Base-by-base conservation (phyloP, 2,329 filamentous ascomycete genomes). In the Fusarium cicatricum region DNA sequence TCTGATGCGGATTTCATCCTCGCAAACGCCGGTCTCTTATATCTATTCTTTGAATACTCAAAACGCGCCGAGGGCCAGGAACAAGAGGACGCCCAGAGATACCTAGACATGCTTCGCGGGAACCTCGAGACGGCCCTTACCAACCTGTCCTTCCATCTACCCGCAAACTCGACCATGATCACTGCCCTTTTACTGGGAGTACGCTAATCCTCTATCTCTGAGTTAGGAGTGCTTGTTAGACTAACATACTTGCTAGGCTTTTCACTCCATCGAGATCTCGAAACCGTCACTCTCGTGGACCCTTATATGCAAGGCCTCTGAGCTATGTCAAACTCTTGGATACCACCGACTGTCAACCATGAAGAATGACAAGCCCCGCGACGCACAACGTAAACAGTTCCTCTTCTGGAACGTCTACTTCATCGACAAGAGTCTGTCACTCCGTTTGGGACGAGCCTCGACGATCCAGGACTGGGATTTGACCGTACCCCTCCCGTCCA, bases 341-440 rank as follows among this genome's bases (percentile, higher is more conserved):
- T 72, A 72, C 17, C 70, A 73, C 45, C 59, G 71, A 8, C 37
- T 58, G 31, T 67, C 64, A 11, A 62, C 64, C 7, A 65, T 66
- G 57, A 70, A 68, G 19, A 63, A 64, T 10, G 64, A 67, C 9
- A 46, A 44, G 19, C 37, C 52, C 4, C 51, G 43, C 3, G 58
- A 70, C 1, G 45, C 38, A 3, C 51, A 61, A n/a, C 51, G 58
- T 61, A 70, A 70, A 29, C 52, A 60, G 12, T 65, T 76, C 2
- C 65, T 86, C 9, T 88, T 88, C 64, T 88, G 85, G 85, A 77
- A 74, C 32, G 71, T 82, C 0, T 87, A 87, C 59, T 78, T 81
- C 40, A 71, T 86, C 14, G 81, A 86, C 55, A 85, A 83, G 54
- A 78, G 78, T 15, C 71, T 87, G 15, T 82, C 82, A 0, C 75